These are phyloP conservation scores for Trypanosoma lewisi DNA, from an alignment of 208 protist genomes.

Conservation along the genomic window DNA sequence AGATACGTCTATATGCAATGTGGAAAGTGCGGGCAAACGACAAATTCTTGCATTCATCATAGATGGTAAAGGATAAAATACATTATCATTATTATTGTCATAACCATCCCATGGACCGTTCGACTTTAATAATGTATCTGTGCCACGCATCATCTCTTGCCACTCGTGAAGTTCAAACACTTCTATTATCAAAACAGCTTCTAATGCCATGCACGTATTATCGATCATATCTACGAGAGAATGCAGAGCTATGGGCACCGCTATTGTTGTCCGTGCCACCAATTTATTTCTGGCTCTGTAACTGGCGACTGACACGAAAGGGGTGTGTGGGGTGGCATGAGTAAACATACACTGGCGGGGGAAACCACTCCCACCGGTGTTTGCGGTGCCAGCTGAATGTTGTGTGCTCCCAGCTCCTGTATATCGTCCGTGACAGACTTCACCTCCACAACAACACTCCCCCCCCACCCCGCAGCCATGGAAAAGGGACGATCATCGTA, in stretches of 20 bases:
- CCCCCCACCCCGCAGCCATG: conserved; percentile 26
- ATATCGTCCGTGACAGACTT: background rate
- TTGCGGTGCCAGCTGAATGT: too few relatives aligned
- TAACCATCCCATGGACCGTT: background rate
- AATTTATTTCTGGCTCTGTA: too few relatives aligned
- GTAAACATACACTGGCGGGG: too few relatives aligned
- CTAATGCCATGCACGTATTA: conserved; percentile 16
- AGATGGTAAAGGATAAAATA: too few relatives aligned
- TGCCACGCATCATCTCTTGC: conserved; percentile 26
- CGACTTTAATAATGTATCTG: background rate
- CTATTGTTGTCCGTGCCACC: background rate
- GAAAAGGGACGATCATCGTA: conserved; percentile 24
- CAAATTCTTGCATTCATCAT: too few relatives aligned
- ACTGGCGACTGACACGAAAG: too few relatives aligned
- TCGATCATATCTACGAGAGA: conserved; percentile 7
- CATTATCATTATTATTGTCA: too few relatives aligned
- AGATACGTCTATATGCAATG: background rate
- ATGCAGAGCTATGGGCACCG: background rate
- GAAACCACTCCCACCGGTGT: too few relatives aligned
- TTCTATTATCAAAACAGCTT: conserved; percentile 36
- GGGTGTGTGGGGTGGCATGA: too few relatives aligned
- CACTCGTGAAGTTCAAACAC: conserved; percentile 49
- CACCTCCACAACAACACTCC: conserved; percentile 25
- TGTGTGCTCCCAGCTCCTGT: background rate
- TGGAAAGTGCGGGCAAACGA: background rate